Conservation (phyloP, 306 rosid genomes). For the Quercus agrifolia region DNA sequence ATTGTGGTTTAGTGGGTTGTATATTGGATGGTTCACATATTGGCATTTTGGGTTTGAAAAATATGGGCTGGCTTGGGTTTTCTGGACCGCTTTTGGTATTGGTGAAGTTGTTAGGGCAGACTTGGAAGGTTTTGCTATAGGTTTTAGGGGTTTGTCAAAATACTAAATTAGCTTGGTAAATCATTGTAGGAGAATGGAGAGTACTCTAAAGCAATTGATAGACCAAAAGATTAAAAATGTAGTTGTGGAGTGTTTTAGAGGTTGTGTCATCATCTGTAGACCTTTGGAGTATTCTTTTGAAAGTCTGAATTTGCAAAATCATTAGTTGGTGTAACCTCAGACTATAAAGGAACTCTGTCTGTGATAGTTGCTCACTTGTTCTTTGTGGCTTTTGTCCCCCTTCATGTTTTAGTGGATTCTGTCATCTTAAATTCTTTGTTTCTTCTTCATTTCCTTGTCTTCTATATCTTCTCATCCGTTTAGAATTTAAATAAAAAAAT, state of each 20-base stretch:
- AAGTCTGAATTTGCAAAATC: neutral
- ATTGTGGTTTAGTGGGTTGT: neutral
- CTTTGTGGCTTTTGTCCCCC: too few species aligned
- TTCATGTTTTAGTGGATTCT: neutral
- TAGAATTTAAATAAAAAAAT: neutral
- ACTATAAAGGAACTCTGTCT: neutral
- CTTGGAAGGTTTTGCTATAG: neutral
- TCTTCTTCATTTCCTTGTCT: too few species aligned
- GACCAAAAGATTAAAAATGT: neutral
- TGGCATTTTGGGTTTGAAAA: neutral
- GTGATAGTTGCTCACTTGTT: neutral
- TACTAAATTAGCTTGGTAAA: neutral
- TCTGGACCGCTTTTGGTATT: neutral
- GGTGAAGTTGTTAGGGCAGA: neutral
- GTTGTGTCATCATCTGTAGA: neutral
- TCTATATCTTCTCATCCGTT: neutral
- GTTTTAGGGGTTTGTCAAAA: neutral
- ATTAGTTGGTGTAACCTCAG: neutral
- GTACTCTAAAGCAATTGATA: neutral
- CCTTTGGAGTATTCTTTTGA: neutral
- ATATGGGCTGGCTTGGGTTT: neutral
- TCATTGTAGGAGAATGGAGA: neutral
- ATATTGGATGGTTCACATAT: neutral
- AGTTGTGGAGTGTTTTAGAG: neutral
- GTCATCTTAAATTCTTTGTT: neutral